Base-by-base conservation (phyloP, 441 rosid species). In the Brassica balearica region DNA sequence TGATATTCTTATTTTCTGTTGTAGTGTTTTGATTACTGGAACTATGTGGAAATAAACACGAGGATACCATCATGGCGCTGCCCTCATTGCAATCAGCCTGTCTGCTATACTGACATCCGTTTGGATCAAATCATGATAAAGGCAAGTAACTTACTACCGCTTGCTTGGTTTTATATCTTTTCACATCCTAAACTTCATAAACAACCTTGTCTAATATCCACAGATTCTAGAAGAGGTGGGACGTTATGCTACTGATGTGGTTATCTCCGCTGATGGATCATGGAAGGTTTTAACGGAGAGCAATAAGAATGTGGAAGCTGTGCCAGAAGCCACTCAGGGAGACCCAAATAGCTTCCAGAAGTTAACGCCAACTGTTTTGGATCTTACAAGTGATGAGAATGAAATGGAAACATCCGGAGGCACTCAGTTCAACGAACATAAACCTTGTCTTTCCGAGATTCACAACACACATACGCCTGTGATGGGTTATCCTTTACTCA, bases 41-140 rank as follows among this genome's bases (percentile, higher is more conserved):
- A 91, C 83, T 96, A 82, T 69, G 73, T 94, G 6, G 71, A 75
- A 23, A 94, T 96, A 81, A 96, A 96, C 82, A 80, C 78, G 67
- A 90, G 91, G 80, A 85, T 87, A 77, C 99, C 99, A 63, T 90
- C 97, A 68, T 96, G 99, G 98, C 97, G 99, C 68, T 94, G 98
- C 82, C 97, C 99, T 8, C 91, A 91, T 77, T 96, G 99, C 82
- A 96, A 91, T 82, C 98, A 76, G 77, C 74, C 86, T 75, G 87
- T 91, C 66, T 89, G 91, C 86, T 92, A 90, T 82, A 80, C 84
- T 23, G 93, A 94, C 61, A 83, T 96, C 59, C 88, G 97, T 56
- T 55, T 87, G 61, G 97, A 92, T 85, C 96, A 89, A 82, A 91
- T 82, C 80, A 88, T 94, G 84, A 85, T 80, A 14, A 87, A 96